Evolutionary conservation across 192 early-diverging fungal species (phyloP).

Genomic region (Coemansia sp.): DNA sequence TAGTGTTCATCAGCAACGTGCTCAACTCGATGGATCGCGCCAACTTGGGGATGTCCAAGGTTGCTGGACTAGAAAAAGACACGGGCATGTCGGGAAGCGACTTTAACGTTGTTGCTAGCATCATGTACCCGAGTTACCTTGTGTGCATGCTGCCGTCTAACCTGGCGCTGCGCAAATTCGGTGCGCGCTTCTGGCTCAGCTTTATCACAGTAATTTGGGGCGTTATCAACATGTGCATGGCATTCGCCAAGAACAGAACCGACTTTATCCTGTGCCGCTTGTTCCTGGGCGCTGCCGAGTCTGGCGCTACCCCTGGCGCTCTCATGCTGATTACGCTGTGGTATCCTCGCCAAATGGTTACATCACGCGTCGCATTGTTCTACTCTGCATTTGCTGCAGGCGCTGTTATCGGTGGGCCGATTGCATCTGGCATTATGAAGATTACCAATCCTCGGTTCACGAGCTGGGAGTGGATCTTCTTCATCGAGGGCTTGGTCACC

Average conservation of each 20-base stretch:
- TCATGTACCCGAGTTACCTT: slow-evolving; percentile 51
- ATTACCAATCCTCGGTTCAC: slow-evolving; percentile 31
- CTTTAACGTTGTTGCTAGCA: slow-evolving; percentile 46
- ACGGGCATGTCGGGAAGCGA: slow-evolving; percentile 36
- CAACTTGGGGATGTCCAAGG: slow-evolving; percentile 45
- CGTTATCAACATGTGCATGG: slow-evolving; percentile 51
- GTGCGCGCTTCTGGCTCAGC: slow-evolving; percentile 47
- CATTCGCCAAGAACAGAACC: slow-evolving; percentile 48
- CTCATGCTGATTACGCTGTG: slow-evolving; percentile 48
- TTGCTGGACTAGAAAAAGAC: slow-evolving; percentile 31
- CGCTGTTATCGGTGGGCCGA: slow-evolving; percentile 40
- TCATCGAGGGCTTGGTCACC: slow-evolving; percentile 43
- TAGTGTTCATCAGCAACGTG: slow-evolving; percentile 42
- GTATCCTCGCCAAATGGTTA: slow-evolving; percentile 51
- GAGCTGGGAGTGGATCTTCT: slow-evolving; percentile 49
- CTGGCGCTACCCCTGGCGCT: slow-evolving; percentile 42
- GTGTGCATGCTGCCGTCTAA: slow-evolving; percentile 48
- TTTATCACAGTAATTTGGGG: slow-evolving; percentile 50
- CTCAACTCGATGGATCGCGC: slow-evolving; percentile 51
- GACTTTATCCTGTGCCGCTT: slow-evolving; percentile 42
- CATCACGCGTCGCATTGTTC: slow-evolving; percentile 43
- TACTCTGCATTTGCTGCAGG: slow-evolving; percentile 48
- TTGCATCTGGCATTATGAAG: slow-evolving; percentile 45
- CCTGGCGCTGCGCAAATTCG: slow-evolving; percentile 45
- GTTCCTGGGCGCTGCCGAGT: slow-evolving; percentile 49